Evolutionary conservation across 768 basidiomycete genomes (phyloP).

Genomic region (Pulveroboletus sp.): DNA sequence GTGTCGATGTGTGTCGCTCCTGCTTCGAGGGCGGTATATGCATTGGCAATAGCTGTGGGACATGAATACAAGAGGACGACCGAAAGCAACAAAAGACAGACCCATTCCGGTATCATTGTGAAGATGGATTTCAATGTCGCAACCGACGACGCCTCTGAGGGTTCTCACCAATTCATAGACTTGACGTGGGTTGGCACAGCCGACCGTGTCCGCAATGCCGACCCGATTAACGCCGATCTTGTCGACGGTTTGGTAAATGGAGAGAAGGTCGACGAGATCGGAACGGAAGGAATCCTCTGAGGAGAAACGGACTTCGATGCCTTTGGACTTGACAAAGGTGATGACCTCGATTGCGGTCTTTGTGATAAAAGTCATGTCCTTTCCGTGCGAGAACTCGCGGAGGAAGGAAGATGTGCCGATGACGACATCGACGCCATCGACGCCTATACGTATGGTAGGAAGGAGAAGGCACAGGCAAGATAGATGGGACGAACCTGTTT

Average conservation of each 20-base stretch:
- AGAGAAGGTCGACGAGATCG: conserved; percentile 96
- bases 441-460: conserved; percentile 50
- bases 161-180: conserved; percentile 98
- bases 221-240: conserved; percentile 99
- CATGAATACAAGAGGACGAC: conserved; percentile 3
- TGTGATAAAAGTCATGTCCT: conserved; percentile 99
- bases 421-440: conserved; percentile 98
- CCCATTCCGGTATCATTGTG: conserved; percentile 99
- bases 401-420: conserved; percentile 99
- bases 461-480: background rate
- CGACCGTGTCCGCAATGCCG: conserved; percentile 98
- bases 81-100: conserved; percentile 31
- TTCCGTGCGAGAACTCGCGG: conserved; percentile 98
- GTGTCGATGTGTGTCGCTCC: conserved; percentile 99
- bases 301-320: conserved; percentile 98
- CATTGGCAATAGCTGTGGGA: conserved; percentile 86
- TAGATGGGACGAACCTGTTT: conserved; percentile 86
- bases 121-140: conserved; percentile 97
- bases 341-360: conserved; percentile 99
- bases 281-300: conserved; percentile 99
- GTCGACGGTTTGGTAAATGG: conserved; percentile 99
- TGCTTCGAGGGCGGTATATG: conserved; percentile 96
- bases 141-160: conserved; percentile 90
- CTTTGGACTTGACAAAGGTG: conserved; percentile 99
- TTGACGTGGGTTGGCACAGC: conserved; percentile 97